phyloP scores from a whole-genome alignment of 371 early-diverging fungal genomes.

The Apophysomyces ossiformis region DNA sequence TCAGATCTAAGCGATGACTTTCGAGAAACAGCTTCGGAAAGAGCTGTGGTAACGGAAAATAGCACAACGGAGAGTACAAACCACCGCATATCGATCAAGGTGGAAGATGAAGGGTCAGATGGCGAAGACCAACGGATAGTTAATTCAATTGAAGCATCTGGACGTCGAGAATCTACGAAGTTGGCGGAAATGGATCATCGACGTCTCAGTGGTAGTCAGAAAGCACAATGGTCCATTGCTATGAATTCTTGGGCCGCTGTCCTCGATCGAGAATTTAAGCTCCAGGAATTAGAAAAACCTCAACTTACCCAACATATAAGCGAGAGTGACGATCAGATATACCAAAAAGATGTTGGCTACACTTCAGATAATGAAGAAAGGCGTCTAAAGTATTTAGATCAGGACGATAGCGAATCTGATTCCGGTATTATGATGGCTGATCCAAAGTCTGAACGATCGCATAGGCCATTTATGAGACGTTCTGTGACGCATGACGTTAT shows the following conservation, averaged over 20 bases:
- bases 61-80: background rate
- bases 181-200: slow-evolving; percentile 15
- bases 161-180: background rate
- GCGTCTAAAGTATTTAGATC: background rate
- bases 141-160: background rate
- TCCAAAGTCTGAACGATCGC: background rate
- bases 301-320: background rate
- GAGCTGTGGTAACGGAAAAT: background rate
- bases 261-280: slow-evolving; percentile 34
- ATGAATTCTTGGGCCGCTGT: slow-evolving; percentile 47
- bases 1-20: background rate
- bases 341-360: background rate
- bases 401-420: background rate
- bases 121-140: background rate
- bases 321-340: background rate
- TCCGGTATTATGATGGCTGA: background rate
- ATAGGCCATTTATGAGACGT: background rate
- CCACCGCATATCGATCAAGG: background rate
- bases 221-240: slow-evolving; percentile 47
- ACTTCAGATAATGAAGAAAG: background rate
- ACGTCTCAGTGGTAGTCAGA: slow-evolving; percentile 48
- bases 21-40: background rate
- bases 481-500: slow-evolving; percentile 2
- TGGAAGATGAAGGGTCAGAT: background rate
- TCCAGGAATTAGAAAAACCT: background rate